Conservation (phyloP, 768 basidiomycete species). For the Cantharellus anzutake region DNA sequence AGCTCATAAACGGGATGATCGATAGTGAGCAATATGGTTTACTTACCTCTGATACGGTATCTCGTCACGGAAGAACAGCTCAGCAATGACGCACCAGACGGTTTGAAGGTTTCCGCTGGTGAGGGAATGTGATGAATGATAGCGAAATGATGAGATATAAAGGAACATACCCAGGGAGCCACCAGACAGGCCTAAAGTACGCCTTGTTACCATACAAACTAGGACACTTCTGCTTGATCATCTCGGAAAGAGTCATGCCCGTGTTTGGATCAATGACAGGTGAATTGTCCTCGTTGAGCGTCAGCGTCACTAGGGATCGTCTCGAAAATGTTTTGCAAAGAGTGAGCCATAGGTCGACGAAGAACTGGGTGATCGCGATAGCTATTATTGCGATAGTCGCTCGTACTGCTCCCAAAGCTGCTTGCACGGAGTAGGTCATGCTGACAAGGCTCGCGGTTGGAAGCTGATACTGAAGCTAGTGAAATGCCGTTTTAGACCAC, state of each 20-base stretch:
- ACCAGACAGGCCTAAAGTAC: slow-evolving; percentile 16
- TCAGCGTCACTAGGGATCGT: not conserved
- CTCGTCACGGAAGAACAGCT: slow-evolving; percentile 20
- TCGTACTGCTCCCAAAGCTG: not conserved
- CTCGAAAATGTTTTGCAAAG: not conserved
- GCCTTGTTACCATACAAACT: not conserved
- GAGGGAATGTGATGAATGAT: not conserved
- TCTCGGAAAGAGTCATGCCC: not conserved
- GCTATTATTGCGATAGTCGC: not conserved
- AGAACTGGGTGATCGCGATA: not conserved
- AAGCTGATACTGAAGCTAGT: not conserved
- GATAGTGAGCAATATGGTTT: not conserved
- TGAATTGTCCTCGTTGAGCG: not conserved
- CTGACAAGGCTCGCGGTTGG: not conserved
- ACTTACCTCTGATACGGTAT: slow-evolving; percentile 15
- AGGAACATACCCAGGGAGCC: slow-evolving; percentile 17
- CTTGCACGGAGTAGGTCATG: not conserved
- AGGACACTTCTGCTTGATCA: not conserved
- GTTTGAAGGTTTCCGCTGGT: slow-evolving; percentile 22
- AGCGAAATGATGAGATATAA: not conserved
- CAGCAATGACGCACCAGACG: slow-evolving; percentile 19
- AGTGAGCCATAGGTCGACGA: not conserved
- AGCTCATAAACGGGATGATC: not conserved
- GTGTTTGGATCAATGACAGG: not conserved
- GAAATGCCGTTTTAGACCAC: too few species aligned